Base-by-base conservation (phyloP, 139 green algal species). In the Nannochloris sp. region DNA sequence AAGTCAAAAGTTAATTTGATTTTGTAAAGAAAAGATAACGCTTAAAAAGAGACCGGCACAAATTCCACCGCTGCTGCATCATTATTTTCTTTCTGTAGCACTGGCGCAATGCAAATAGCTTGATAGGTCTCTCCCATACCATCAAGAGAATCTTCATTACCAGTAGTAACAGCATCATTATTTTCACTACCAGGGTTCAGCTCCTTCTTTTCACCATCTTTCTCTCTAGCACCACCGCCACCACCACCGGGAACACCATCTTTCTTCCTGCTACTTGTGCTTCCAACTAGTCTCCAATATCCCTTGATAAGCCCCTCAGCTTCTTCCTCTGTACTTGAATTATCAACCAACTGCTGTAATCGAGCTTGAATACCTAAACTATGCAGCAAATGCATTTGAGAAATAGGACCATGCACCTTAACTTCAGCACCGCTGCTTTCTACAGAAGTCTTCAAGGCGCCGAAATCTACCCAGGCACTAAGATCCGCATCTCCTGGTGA, bases 401-500 rank as follows among this genome's bases (percentile, higher is more conserved):
- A 58, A 32, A 95, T 80, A 19, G 87, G 90, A 0, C 90, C 90
- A 60, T 89, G 66, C 51, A 65, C 25, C 14, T 60, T 10, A 19
- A 31, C 25, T 46, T 46, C 13, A 57, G 8, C 29, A n/a, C 39
- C 54, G 8, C 13, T 23, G 23, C 36, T 34, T 2, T 54, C 23
- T 31, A 68, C 73, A 4, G 30, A 57, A 30, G 54, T 70, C 62
- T 73, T 65, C 57, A 96, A 68, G 1, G 88, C 79, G 3, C 35
- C 61, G 61, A 97, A 99, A 79, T 99, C 93, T 15, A 99, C 93
- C 58, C 87, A 89, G 2, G 87, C 86, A 62, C 75, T 92, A 29
- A 99, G 75, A 76, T 99, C 94, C 4, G 85, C 83, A 3, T 33
- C 63, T 15, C 92, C 92, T 0, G 94, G 93, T 32, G 63, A 25